Evolutionary conservation across 2,329 filamentous ascomycete genomes (phyloP).

Genomic region (Ophiostoma angusticollis): DNA sequence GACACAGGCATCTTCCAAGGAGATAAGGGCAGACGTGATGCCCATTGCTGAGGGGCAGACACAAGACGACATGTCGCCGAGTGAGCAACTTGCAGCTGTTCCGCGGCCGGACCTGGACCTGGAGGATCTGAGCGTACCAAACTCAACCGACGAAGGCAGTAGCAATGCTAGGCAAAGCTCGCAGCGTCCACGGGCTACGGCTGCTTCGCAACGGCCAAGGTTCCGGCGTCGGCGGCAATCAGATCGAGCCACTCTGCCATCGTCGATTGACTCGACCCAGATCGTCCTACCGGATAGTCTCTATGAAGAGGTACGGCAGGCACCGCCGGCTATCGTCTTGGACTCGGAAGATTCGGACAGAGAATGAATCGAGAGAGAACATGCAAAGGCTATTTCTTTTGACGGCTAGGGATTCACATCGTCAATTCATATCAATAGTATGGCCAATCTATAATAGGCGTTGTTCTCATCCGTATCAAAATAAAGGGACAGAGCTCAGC

Average conservation of each 20-base stretch:
- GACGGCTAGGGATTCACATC: too few relatives aligned
- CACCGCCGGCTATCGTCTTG: slow-evolving; percentile 23
- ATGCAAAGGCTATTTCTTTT: background rate
- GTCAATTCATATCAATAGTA: too few relatives aligned
- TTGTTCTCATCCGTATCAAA: background rate
- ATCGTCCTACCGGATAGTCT: slow-evolving; percentile 37
- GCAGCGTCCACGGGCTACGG: background rate
- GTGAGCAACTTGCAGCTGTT: background rate
- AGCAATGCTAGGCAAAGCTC: background rate
- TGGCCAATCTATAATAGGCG: background rate
- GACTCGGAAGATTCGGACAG: slow-evolving; percentile 26
- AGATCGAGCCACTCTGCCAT: background rate
- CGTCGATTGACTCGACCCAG: slow-evolving; percentile 29
- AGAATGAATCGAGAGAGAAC: background rate
- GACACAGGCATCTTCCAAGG: slow-evolving; percentile 19
- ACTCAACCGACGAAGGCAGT: background rate
- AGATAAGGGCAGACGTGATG: too few relatives aligned
- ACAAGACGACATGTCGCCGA: background rate
- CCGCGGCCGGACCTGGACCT: background rate
- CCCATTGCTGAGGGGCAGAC: slow-evolving; percentile 3
- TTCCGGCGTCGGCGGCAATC: background rate
- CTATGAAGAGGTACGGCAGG: slow-evolving; percentile 26
- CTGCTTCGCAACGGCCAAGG: background rate
- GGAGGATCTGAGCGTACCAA: background rate
- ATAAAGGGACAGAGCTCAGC: background rate